Conservation (phyloP, 495 filamentous ascomycete species). For the Penicillium parvum region DNA sequence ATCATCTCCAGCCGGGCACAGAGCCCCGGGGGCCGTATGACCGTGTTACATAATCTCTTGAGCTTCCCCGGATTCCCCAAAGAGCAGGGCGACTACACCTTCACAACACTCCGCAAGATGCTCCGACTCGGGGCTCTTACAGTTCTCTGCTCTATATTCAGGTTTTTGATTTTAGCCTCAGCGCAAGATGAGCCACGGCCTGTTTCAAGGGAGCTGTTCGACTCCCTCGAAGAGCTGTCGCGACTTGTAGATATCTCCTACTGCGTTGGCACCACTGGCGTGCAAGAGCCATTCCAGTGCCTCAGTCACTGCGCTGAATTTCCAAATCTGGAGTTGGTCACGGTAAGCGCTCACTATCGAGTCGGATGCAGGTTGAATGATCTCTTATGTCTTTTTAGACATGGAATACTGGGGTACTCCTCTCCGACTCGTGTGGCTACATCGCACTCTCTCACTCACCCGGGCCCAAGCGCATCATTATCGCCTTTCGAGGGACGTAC, state of each 20-base stretch:
- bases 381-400: conserved; percentile 42
- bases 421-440: conserved; percentile 92
- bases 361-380: too few species aligned
- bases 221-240: conserved; percentile 77
- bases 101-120: conserved; percentile 3
- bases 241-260: conserved; percentile 92
- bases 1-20: too few species aligned
- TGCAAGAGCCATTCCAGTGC: conserved; percentile 78
- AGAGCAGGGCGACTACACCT: too few species aligned
- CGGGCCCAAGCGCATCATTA: conserved; percentile 59
- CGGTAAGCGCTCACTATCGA: conserved; percentile 43
- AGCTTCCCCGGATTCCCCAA: conserved; percentile 19
- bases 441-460: conserved; percentile 75
- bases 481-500: conserved; percentile 96
- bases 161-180: background rate
- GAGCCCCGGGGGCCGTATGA: background rate
- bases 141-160: conserved; percentile 1
- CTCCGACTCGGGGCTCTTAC: conserved; percentile 1
- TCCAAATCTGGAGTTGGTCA: conserved; percentile 68
- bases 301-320: conserved; percentile 80
- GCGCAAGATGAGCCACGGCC: conserved; percentile 10
- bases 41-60: conserved; percentile 1
- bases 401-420: conserved; percentile 83
- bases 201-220: conserved; percentile 65
- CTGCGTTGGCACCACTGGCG: conserved; percentile 84